A percentile compares a stretch with the other conserved stretches of the same genome.
These are phyloP conservation scores for Plasmodium chabaudi DNA, from an alignment of 169 alveolate genomes.

Conservation along the genomic window DNA sequence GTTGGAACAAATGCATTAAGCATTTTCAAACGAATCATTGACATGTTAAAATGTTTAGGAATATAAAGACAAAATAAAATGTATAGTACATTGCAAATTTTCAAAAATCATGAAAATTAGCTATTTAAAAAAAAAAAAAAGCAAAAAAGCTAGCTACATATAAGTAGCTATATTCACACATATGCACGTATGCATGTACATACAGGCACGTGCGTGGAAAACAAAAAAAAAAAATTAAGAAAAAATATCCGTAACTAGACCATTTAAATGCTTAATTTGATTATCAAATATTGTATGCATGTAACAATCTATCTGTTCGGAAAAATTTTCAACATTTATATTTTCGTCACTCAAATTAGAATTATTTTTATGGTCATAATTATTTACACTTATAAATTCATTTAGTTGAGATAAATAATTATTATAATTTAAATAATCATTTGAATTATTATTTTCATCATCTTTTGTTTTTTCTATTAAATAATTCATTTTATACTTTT, in stretches of 20 bases:
- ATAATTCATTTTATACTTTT: slow-evolving; percentile 12
- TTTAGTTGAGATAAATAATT: slow-evolving; percentile 2
- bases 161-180: no score
- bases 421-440: not conserved
- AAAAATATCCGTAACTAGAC: slow-evolving; percentile 19
- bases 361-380: not conserved
- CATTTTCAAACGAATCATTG: no score
- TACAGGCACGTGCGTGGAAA: no score
- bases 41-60: no score
- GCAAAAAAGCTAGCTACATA: no score
- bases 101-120: no score
- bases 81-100: no score
- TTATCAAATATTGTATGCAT: slow-evolving; percentile 35
- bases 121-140: no score
- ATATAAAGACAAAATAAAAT: no score
- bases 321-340: slow-evolving; percentile 17
- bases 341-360: not conserved
- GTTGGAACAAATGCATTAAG: no score
- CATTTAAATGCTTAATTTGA: slow-evolving; percentile 31
- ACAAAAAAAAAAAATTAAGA: slow-evolving; percentile 4
- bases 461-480: not conserved
- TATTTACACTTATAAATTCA: slow-evolving; percentile 7
- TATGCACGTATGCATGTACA: no score
- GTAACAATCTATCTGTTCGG: slow-evolving; percentile 21
- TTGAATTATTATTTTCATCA: not conserved